A percentile compares a stretch with the other conserved stretches of the same genome.
Evolutionary conservation across 139 green algal species (phyloP).

Genomic region (Chlamydomonas schloesseri): DNA sequence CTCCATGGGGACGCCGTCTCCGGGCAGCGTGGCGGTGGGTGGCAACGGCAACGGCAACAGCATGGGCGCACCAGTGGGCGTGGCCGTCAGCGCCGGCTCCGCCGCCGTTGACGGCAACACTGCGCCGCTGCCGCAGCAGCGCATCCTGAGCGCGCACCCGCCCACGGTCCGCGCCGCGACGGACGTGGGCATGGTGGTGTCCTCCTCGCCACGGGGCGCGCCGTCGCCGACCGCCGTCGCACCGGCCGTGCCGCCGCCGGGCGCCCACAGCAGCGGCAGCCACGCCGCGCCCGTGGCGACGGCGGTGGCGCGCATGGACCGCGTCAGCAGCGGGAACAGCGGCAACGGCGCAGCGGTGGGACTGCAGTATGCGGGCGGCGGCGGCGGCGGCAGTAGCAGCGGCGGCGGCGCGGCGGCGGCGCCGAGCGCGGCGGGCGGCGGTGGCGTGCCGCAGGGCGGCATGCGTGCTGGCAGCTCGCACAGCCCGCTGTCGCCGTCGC

Average conservation of each 20-base stretch:
- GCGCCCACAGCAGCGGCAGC: too few species aligned
- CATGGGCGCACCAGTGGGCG: background rate
- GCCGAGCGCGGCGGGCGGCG: background rate
- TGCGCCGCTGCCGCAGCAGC: constrained; percentile 27
- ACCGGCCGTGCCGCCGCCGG: too few species aligned
- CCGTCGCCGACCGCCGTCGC: background rate
- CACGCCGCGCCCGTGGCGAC: too few species aligned
- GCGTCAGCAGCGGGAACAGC: background rate
- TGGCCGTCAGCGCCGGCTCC: background rate
- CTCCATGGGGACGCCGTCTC: background rate
- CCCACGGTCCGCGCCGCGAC: background rate
- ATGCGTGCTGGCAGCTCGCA: constrained; percentile 14
- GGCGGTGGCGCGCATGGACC: background rate
- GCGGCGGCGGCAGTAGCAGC: background rate
- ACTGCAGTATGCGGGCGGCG: constrained; percentile 3
- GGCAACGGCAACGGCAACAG: background rate
- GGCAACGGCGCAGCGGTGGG: background rate
- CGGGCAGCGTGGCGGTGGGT: background rate
- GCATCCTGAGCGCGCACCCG: background rate
- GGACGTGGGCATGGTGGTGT: background rate
- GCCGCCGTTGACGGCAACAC: background rate
- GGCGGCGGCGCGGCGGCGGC: too few species aligned
- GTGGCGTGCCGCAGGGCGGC: background rate
- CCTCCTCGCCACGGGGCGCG: background rate
- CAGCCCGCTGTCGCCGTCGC: constrained; percentile 18